Percentiles rank a stretch among this genome's conserved stretches.
Conservation (phyloP, 1,284 basidiomycete genomes). For the Melampsora larici-populina region DNA sequence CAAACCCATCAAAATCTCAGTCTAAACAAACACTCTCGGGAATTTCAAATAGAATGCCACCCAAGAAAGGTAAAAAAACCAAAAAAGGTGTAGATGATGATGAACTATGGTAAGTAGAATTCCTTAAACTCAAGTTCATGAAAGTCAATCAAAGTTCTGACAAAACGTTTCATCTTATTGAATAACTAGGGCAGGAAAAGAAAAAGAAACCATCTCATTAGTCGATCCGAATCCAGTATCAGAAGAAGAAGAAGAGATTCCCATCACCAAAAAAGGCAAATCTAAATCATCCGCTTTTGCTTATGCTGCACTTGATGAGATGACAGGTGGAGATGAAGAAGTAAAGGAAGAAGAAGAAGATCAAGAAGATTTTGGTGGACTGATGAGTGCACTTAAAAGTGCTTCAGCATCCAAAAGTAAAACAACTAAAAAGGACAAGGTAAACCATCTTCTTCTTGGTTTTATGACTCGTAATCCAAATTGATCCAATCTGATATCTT, state of each 20-base stretch:
- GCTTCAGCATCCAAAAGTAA: constrained; percentile 3
- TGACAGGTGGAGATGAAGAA: constrained; percentile 5
- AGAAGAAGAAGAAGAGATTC: constrained; percentile 2
- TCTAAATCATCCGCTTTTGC: constrained; percentile 22
- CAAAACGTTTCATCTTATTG: not conserved
- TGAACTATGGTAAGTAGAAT: constrained; percentile 24
- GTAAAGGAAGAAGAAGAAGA: not conserved
- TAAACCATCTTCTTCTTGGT: not conserved
- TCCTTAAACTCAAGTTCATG: too few species aligned
- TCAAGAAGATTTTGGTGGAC: constrained; percentile 22
- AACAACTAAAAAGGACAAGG: constrained; percentile 24
- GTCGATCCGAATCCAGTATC: not conserved
- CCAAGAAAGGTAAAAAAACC: constrained; percentile 32
- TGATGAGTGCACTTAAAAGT: constrained; percentile 33
- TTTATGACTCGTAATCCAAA: not conserved
- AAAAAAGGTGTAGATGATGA: constrained; percentile 32
- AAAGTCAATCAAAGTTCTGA: too few species aligned
- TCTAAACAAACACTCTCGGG: too few species aligned
- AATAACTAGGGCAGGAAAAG: constrained; percentile 14
- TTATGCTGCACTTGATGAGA: not conserved
- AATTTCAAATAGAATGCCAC: constrained; percentile 7
- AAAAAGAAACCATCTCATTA: constrained; percentile 8
- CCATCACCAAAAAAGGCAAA: not conserved
- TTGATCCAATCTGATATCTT: not conserved
- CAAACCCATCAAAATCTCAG: too few species aligned